These are phyloP conservation scores for Colletotrichum sp. DNA, from an alignment of 2,329 filamentous ascomycete species.

Conservation along the genomic window DNA sequence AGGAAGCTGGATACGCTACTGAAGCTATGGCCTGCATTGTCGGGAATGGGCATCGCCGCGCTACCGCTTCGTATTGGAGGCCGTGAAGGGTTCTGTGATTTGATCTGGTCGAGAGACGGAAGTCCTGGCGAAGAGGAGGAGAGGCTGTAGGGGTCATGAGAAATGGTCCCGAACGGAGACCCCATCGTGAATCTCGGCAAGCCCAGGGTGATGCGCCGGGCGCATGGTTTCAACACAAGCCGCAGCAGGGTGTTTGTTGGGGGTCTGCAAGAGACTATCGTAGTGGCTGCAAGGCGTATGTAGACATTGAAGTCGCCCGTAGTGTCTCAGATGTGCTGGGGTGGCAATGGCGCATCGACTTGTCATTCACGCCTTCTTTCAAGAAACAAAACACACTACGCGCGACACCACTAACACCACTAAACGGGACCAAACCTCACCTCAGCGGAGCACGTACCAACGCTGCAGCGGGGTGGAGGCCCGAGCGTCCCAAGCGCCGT, in stretches of 20 bases:
- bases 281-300: not conserved
- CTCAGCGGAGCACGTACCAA: not conserved
- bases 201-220: constrained; percentile 47
- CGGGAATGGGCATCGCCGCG: not conserved
- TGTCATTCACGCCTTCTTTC: not conserved
- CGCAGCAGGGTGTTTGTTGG: constrained; percentile 31
- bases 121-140: constrained; percentile 64
- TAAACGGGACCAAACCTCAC: not conserved
- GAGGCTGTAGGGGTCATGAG: constrained; percentile 29
- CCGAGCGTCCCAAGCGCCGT: not conserved
- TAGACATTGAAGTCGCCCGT: not conserved
- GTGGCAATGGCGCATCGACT: not conserved
- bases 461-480: not conserved
- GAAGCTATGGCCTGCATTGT: not conserved
- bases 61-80: not conserved
- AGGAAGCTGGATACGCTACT: constrained; percentile 1
- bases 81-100: constrained; percentile 36
- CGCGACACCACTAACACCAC: not conserved
- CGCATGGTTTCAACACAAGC: constrained; percentile 43
- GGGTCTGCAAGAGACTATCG: not conserved
- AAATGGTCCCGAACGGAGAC: constrained; percentile 31
- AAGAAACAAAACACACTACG: not conserved
- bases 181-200: constrained; percentile 35
- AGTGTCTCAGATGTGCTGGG: not conserved
- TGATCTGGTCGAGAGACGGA: constrained; percentile 55